Evolutionary conservation across 192 early-diverging fungal genomes (phyloP), one percentile per base, ranked within the genome.

Genomic region (Thoreauomyces humboldtii): DNA sequence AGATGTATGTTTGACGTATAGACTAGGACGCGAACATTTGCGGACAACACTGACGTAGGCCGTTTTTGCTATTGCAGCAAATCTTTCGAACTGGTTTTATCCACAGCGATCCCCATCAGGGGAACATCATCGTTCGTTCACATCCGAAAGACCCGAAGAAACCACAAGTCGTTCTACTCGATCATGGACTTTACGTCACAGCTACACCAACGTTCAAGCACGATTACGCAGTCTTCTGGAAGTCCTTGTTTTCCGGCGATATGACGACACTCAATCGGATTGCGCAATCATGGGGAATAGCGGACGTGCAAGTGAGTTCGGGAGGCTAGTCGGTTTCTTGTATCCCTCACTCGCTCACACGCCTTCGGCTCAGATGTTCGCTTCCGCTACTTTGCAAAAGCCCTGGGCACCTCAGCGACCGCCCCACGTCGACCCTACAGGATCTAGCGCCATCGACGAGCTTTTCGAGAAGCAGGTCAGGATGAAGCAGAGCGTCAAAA

Each of bases 111-210:
- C 59, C 65, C 22, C 69, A 81, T 45, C 72, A 71, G 1, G 81
- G 78, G 4, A 95, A 97, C 73, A 79, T 94, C 41, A 75, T 95
- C 0, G 78, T 95, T 5, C 81, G 92, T 0, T 75, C 72, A 22
- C 81, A 91, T 55, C 91, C 91, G 0, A 28, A 51, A 58, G 9
- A 31, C 4, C 31, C 47, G 34, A 41, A 72, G 67, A 42, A 34
- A 4, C 9, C 51, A 1, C 89, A 92, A 76, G 69, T 91, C 22
- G 88, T 94, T 4, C 71, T 98, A 7, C 76, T 98, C 46, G 95
- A 98, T 51, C 95, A 98, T 72, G 95, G 95, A 4, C 83, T 98
- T 17, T 98, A 94, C 61, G 84, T 95, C 28, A 79, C 87, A 57
- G 88, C 88, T 65, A 85, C 81, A 19, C 74, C 71, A 19, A 55